Conservation (phyloP, 495 filamentous ascomycete genomes). For the Hypomontagnella monticulosa region DNA sequence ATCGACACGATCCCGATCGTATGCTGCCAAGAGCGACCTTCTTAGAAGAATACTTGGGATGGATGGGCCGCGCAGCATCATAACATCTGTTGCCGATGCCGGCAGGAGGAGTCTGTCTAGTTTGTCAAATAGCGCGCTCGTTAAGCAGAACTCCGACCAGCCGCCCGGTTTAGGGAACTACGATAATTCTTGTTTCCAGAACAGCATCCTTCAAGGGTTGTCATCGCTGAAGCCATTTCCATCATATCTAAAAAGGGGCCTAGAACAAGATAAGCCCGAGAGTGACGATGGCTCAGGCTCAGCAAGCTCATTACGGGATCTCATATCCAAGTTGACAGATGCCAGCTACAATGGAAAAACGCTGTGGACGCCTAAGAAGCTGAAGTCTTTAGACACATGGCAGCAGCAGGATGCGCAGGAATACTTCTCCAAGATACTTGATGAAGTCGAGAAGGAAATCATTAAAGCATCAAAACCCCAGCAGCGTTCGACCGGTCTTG, state of each 20-base stretch:
- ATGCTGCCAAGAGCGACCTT: constrained; percentile 72
- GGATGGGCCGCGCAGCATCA: constrained; percentile 57
- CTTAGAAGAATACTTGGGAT: constrained; percentile 74
- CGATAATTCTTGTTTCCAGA: constrained; percentile 97
- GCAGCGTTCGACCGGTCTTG: constrained; percentile 48
- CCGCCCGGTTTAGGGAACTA: constrained; percentile 88
- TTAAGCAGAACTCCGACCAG: constrained; percentile 48
- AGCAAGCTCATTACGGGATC: constrained; percentile 64
- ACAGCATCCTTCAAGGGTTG: constrained; percentile 89
- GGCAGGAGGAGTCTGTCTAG: constrained; percentile 59
- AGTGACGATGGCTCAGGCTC: constrained; percentile 38
- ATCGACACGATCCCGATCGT: constrained; percentile 40
- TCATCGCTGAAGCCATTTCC: constrained; percentile 75
- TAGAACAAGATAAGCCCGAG: constrained; percentile 49
- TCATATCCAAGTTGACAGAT: constrained; percentile 74
- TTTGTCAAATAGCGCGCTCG: constrained; percentile 56
- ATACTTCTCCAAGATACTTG: constrained; percentile 90
- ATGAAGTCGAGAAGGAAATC: constrained; percentile 84
- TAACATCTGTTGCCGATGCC: constrained; percentile 49
- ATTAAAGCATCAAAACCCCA: constrained; percentile 56
- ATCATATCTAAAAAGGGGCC: constrained; percentile 55
- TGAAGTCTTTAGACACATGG: constrained; percentile 91
- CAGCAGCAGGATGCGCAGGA: constrained; percentile 99
- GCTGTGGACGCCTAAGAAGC: constrained; percentile 77
- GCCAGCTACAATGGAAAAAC: constrained; percentile 71